Evolutionary conservation across 164 flowering plant genomes (phyloP), one percentile per base, ranked within the genome.

Genomic region (Sextonia rubra): DNA sequence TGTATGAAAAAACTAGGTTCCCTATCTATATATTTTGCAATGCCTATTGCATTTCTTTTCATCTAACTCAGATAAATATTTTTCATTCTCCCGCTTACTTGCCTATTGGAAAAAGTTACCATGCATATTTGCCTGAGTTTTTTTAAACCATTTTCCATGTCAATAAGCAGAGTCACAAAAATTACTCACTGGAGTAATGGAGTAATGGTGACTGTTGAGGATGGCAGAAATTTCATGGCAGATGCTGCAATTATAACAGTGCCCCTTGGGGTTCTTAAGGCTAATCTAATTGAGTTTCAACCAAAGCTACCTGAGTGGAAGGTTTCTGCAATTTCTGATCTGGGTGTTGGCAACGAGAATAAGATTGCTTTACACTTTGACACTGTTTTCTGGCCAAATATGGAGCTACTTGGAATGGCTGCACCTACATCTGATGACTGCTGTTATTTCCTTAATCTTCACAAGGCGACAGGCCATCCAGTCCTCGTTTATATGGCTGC

Each of bases 401-500:
- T 89, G 64, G 98, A 94, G 73, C 76, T 89, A 12, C 66, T 94
- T 30, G 97, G 98, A 66, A 71, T 82, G 68, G 98, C 89, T 69
- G 97, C 97, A 9, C 83, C 89, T 64, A 80, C 87, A 69, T 91
- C 98, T 49, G 87, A 89, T 79, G 82, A 82, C 3, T 94, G 98
- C 83, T 93, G 97, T 48, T 94, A 92, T 82, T 94, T 94, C 77
- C 93, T 94, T 25, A 94, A 94, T 82, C 92, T 94, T 70, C 97
- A 94, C 87, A 94, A 92, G 82, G 97, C 93, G 20, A 90, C 92
- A 12, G 97, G 97, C 20, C 83, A 94, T 74, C 97, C 97, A 25
- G 89, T 92, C 25, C 95, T 94, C 63, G 97, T 94, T 49, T 94
- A 87, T 74, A 94, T 94, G 98, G 91, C 91, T 56, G 93, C 97